A percentile compares a stretch with the other conserved stretches of the same genome.
Evolutionary conservation across 768 basidiomycete species (phyloP).

Genomic region (Kockovaella imperatae): DNA sequence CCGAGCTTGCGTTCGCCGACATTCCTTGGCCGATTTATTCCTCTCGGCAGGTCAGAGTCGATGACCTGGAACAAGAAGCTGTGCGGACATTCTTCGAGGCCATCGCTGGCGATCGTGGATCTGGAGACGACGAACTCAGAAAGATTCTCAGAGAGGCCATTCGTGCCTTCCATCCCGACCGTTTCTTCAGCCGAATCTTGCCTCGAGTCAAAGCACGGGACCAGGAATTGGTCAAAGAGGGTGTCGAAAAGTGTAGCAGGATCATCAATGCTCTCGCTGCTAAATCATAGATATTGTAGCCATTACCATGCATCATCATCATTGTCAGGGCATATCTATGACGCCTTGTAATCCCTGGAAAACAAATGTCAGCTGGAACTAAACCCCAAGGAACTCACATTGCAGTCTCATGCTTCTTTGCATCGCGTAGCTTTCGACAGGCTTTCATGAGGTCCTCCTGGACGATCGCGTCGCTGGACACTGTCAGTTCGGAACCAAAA

Average conservation of each 20-base stretch:
- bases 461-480: conserved; percentile 69
- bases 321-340: conserved; percentile 5
- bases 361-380: neutral
- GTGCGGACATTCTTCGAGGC: conserved; percentile 28
- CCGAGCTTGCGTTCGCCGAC: conserved; percentile 24
- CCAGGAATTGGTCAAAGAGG: conserved; percentile 38
- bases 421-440: conserved; percentile 86
- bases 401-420: conserved; percentile 84
- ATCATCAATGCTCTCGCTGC: conserved; percentile 38
- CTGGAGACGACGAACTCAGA: conserved; percentile 37
- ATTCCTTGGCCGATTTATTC: conserved; percentile 43
- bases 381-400: conserved; percentile 33
- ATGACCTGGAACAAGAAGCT: conserved; percentile 15
- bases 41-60: neutral
- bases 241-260: conserved; percentile 35
- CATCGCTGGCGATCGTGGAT: conserved; percentile 6
- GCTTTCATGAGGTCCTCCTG: conserved; percentile 97
- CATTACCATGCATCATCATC: neutral
- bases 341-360: conserved; percentile 20
- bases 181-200: conserved; percentile 38
- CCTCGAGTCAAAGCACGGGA: conserved; percentile 30
- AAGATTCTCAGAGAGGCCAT: conserved; percentile 57
- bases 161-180: conserved; percentile 47
- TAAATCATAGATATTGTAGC: conserved; percentile 3
- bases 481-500: neutral